Evolutionary conservation across 768 basidiomycete genomes (phyloP), one percentile per base, ranked within the genome.

Genomic region (Psilocybe tampanensis): DNA sequence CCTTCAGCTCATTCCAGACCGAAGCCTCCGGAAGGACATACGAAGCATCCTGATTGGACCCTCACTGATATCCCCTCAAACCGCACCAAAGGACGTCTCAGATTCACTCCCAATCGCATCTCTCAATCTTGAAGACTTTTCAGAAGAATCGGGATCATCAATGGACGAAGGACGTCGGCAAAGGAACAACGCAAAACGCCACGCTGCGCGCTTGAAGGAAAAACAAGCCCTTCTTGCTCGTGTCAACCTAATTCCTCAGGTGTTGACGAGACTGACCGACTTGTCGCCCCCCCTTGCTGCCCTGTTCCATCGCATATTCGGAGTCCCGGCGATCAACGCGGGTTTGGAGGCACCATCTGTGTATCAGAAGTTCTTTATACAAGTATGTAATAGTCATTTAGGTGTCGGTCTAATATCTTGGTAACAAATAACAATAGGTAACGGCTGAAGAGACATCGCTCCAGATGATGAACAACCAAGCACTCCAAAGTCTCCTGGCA

Each of bases 1-100:
- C 12, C 34, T 61, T 3, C 63, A 64, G 26, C 12, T 42, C 2
- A 29, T 64, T 12, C 4, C 51, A 1, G 54, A 61, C 19, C 22
- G 19, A 39, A 18, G 24, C 1, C 26, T 64, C 11, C 53, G 50
- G 2, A 53, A 42, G 15, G 13, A 36, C 17, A 48, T 55, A 8
- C 11, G 54, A 18, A n/a, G 23, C 11, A 55, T 55, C 39, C 17
- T 55, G 5, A 21, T n/a, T 1, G 54, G 54, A 8, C 45, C 54
- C 12, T 42, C 54, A 2, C 32, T 55, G 29, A 5, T 29, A 4
- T 5, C 29, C 3, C 19, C 45, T 36, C 15, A 17, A 15, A 29
- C 29, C 29, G 9, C 9, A 4, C 4, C 29, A 29, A n/a, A n/a
- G n/a, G 29, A 5, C 29, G 9, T 29, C 9, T 9, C 29, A 29